Evolutionary conservation across 129 eudicot species (phyloP), one percentile per base, ranked within the genome.

Genomic region (Glebionis coronaria): DNA sequence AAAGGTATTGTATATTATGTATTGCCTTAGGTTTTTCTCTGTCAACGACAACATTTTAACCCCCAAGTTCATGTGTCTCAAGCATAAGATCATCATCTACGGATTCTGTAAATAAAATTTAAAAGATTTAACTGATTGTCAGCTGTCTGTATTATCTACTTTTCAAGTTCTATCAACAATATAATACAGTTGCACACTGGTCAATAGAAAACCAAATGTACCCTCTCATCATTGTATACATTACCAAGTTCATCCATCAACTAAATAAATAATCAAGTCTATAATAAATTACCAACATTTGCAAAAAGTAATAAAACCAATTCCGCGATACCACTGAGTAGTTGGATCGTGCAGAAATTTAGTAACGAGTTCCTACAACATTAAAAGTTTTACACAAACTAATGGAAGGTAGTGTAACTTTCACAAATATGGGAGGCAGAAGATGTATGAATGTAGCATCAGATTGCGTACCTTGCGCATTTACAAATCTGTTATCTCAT

Each of bases 301-400:
- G 88, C 90, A 61, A 94, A n/a, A 94, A 56, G 99, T 94, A 74
- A 94, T 85, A 73, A 94, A 94, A 18, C 99, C 99, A 78, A 94
- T 94, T 81, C 99, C 99, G 73, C 99, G 97, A 77, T 94, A 97
- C 16, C 90, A 94, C 82, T 90, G 90, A 76, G 90, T 83, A 53
- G 74, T 56, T 75, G 97, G 99, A 82, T 94, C 99, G 97, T 94
- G 67, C 49, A 75, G 14, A 73, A 63, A 38, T 62, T 16, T 25
- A 16, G 73, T 49, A 53, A 61, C 5, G 3, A 50, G 27, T 52
- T 44, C 15, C 15, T 16, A 59, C 9, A 50, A 18, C 51, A 70
- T 63, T 9, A 35, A 20, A 35, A 15, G 23, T 66, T 28, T 18
- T 31, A 18, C 65, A 51, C 62, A 67, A 27, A 9, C 27, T 52